Evolutionary conservation across 2,329 filamentous ascomycete genomes (phyloP).

Genomic region (Shiraia bambusicola): DNA sequence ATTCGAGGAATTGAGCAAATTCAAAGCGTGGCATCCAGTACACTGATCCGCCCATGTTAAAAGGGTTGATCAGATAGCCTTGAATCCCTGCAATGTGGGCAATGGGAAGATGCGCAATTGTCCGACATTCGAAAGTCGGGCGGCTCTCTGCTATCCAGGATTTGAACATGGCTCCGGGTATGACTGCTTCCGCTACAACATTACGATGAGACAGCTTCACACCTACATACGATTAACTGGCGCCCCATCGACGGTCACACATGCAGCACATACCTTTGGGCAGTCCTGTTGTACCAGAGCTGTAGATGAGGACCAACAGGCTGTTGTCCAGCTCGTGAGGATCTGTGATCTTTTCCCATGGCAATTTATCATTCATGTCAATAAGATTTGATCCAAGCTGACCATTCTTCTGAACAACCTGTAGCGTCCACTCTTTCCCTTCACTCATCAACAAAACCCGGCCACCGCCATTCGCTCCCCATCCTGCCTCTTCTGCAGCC

Average conservation of each 20-base stretch:
- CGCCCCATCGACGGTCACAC: background rate
- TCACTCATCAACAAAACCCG: constrained; percentile 57
- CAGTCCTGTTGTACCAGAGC: constrained; percentile 51
- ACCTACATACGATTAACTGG: constrained; percentile 21
- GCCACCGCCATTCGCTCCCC: constrained; percentile 34
- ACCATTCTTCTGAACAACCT: constrained; percentile 33
- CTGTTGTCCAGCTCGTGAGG: constrained; percentile 49
- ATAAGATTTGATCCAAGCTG: constrained; percentile 22
- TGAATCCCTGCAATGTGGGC: constrained; percentile 53
- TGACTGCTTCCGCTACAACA: constrained; percentile 45
- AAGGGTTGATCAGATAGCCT: constrained; percentile 50
- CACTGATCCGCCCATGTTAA: constrained; percentile 45
- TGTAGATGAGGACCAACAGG: constrained; percentile 50
- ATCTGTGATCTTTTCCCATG: constrained; percentile 59
- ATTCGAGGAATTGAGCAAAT: constrained; percentile 56
- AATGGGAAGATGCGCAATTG: constrained; percentile 50
- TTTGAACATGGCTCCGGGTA: constrained; percentile 36
- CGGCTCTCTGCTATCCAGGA: constrained; percentile 23
- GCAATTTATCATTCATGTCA: constrained; percentile 46
- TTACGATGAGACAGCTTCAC: constrained; percentile 50
- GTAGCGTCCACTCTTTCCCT: constrained; percentile 40
- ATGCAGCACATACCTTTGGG: constrained; percentile 44
- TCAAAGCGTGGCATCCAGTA: constrained; percentile 67
- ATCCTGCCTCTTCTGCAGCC: constrained; percentile 53
- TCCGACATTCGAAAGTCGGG: constrained; percentile 41